Conservation (phyloP, 345 rosid genomes). For the Luvunga scandens region DNA sequence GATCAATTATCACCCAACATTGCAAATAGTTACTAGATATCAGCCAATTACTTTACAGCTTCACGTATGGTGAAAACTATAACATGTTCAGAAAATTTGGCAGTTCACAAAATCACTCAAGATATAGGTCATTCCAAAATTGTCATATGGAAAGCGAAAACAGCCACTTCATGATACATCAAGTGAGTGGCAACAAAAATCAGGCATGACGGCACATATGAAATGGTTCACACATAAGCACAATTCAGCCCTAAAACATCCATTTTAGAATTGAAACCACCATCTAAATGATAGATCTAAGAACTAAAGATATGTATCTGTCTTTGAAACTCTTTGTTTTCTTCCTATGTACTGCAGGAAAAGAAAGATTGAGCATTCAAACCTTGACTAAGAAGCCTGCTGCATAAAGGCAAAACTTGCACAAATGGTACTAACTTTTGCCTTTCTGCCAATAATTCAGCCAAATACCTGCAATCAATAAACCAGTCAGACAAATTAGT, state of each 20-base stretch:
- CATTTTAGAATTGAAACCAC: background rate
- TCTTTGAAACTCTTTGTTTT: background rate
- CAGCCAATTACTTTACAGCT: background rate
- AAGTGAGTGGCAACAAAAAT: background rate
- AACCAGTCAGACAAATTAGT: conserved; percentile 5
- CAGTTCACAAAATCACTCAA: no score
- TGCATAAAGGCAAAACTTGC: conserved; percentile 66
- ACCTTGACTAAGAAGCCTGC: conserved; percentile 87
- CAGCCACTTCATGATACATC: background rate
- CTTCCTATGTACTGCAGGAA: background rate
- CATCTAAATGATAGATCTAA: background rate
- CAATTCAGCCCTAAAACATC: background rate
- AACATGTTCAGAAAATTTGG: background rate
- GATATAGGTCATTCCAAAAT: no score
- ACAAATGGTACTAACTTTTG: conserved; percentile 75
- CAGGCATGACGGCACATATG: background rate
- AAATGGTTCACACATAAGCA: background rate
- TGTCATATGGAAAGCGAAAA: conserved; percentile 2
- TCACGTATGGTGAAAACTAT: background rate
- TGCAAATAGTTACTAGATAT: background rate
- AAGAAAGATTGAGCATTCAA: conserved; percentile 10
- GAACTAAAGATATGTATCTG: background rate
- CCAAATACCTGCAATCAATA: conserved; percentile 61
- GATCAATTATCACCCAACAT: background rate
- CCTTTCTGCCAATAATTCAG: conserved; percentile 83